Conservation (phyloP, 2,329 filamentous ascomycete species). For the Elsinoe arachidis region DNA sequence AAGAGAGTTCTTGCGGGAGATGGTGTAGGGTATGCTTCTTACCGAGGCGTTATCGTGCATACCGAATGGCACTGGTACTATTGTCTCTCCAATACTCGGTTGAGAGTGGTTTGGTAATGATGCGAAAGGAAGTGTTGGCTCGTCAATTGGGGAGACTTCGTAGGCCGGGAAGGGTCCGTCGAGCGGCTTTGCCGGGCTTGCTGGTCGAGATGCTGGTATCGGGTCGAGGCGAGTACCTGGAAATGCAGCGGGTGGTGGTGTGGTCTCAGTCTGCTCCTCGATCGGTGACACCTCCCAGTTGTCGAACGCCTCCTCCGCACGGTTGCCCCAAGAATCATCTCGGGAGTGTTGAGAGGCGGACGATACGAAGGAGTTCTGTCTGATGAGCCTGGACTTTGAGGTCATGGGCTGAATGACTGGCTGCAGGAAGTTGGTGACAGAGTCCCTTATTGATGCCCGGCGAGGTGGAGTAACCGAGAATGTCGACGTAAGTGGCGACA, state of each 20-base stretch:
- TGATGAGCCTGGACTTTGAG: slow-evolving; percentile 49
- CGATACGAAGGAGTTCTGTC: slow-evolving; percentile 41
- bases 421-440: neutral
- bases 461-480: slow-evolving; percentile 15
- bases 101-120: slow-evolving; percentile 1
- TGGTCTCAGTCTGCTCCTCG: slow-evolving; percentile 39
- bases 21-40: neutral
- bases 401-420: slow-evolving; percentile 36
- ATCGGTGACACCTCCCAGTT: slow-evolving; percentile 51
- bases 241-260: slow-evolving; percentile 30
- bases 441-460: slow-evolving; percentile 1
- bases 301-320: slow-evolving; percentile 55
- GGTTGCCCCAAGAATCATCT: slow-evolving; percentile 23
- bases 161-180: slow-evolving; percentile 39
- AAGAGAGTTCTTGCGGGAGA: slow-evolving; percentile 4
- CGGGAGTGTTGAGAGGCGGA: slow-evolving; percentile 28
- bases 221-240: slow-evolving; percentile 55
- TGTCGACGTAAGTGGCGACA: slow-evolving; percentile 20
- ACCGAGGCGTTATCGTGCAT: slow-evolving; percentile 13
- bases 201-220: slow-evolving; percentile 59
- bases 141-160: slow-evolving; percentile 13
- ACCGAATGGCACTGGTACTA: slow-evolving; percentile 15
- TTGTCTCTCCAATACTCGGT: neutral
- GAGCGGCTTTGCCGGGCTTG: slow-evolving; percentile 53
- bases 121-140: neutral